A percentile compares a stretch with the other conserved stretches of the same genome.
Conservation (phyloP, 2,329 filamentous ascomycete species). For the Aspergillus pseudotamarii region DNA sequence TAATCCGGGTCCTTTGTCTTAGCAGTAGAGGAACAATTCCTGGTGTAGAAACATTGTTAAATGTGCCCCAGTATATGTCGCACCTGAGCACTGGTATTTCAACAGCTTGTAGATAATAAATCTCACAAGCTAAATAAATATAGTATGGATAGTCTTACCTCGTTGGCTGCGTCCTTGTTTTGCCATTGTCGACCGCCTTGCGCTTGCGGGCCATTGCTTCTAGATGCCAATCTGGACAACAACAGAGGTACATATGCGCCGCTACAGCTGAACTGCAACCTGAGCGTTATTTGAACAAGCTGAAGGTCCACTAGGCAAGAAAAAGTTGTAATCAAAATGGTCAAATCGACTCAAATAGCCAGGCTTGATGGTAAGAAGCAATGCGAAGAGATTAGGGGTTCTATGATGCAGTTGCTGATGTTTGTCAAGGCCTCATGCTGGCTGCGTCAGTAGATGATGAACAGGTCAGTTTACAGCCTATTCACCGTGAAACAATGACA, state of each 20-base stretch:
- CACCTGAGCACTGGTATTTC: background rate
- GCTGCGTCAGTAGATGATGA: conserved; percentile 94
- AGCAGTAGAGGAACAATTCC: conserved; percentile 24
- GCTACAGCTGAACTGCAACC: conserved; percentile 1
- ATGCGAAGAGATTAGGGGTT: conserved; percentile 6
- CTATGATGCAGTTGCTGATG: conserved; percentile 25
- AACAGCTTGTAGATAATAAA: background rate
- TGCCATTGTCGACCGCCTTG: conserved; percentile 42
- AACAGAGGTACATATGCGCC: conserved; percentile 14
- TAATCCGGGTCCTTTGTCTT: conserved; percentile 31
- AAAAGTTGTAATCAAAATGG: conserved; percentile 57
- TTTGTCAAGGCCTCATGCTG: conserved; percentile 77
- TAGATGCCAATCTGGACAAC: conserved; percentile 9
- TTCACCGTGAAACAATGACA: conserved; percentile 6
- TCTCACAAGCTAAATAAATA: background rate
- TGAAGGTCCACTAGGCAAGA: conserved; percentile 1
- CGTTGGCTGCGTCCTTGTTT: conserved; percentile 20
- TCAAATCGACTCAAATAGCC: conserved; percentile 90
- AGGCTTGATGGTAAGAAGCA: conserved; percentile 76
- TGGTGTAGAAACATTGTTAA: conserved; percentile 25
- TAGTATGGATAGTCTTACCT: conserved; percentile 21
- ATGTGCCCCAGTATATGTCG: background rate
- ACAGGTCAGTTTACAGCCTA: conserved; percentile 54
- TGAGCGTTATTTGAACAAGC: conserved; percentile 3
- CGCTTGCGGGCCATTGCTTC: conserved; percentile 36